Evolutionary conservation across 2,329 filamentous ascomycete species (phyloP).

Genomic region (Fusarium ambrosium): DNA sequence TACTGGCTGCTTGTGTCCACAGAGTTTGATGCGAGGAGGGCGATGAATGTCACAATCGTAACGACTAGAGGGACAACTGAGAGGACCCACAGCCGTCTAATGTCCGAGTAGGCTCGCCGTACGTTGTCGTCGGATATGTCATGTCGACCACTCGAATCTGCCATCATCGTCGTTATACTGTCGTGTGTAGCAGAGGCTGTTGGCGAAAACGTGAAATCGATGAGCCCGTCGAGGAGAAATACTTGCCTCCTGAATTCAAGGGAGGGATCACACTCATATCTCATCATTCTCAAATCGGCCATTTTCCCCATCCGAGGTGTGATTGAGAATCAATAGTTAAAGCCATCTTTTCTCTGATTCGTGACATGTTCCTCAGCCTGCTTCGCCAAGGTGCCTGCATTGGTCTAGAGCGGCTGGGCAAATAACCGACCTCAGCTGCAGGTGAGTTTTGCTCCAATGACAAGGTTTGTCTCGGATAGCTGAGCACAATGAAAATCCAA

Average conservation of each 20-base stretch:
- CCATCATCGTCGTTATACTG: not conserved
- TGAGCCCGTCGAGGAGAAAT: not conserved
- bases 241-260: not conserved
- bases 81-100: not conserved
- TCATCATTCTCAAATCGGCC: not conserved
- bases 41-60: not conserved
- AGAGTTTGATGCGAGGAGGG: not conserved
- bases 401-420: not conserved
- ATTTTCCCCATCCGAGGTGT: not conserved
- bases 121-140: too few relatives aligned
- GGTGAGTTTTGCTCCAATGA: not conserved
- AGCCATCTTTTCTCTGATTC: not conserved
- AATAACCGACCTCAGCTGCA: not conserved
- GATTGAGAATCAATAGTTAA: not conserved
- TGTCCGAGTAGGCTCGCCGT: not conserved
- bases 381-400: not conserved
- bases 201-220: not conserved
- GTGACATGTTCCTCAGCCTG: not conserved
- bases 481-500: not conserved
- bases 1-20: not conserved
- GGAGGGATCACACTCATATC: not conserved
- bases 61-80: not conserved
- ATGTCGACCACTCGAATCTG: not conserved
- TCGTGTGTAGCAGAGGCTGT: not conserved
- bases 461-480: not conserved